phyloP scores from a whole-genome alignment of 768 basidiomycete genomes.

The Hericium alpestre region DNA sequence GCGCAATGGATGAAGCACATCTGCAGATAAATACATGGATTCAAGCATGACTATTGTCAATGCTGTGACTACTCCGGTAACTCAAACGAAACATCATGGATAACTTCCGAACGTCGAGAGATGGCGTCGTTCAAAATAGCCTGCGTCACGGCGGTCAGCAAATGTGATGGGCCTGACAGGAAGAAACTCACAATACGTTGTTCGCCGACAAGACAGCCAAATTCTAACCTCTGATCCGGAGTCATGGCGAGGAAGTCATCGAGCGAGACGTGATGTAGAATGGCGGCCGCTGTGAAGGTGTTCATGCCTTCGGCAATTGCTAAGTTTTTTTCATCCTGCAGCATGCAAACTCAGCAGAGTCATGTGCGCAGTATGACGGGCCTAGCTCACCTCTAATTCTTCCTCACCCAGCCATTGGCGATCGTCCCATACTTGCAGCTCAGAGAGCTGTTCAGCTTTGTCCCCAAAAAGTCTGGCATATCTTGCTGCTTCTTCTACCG shows the following conservation, averaged over 20 bases:
- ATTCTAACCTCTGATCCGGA: slow-evolving; percentile 7
- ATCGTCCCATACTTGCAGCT: slow-evolving; percentile 35
- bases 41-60: too few species aligned
- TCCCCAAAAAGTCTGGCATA: slow-evolving; percentile 51
- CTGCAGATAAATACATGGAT: too few species aligned
- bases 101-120: too few species aligned
- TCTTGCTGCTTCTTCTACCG: slow-evolving; percentile 45
- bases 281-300: slow-evolving; percentile 52
- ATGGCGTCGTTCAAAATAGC: too few species aligned
- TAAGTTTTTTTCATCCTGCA: slow-evolving; percentile 53
- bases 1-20: too few species aligned
- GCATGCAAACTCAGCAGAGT: slow-evolving; percentile 2
- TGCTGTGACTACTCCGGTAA: too few species aligned
- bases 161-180: too few species aligned
- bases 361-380: neutral
- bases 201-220: slow-evolving; percentile 3
- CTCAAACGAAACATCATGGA: too few species aligned
- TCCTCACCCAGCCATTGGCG: slow-evolving; percentile 29
- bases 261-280: slow-evolving; percentile 44
- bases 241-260: slow-evolving; percentile 37
- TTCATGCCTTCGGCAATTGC: slow-evolving; percentile 55
- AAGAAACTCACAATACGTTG: slow-evolving; percentile 9
- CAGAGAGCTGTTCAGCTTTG: slow-evolving; percentile 35
- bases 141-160: too few species aligned
- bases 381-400: slow-evolving; percentile 32